Base-by-base conservation (phyloP, 305 asterid genomes). In the Plantago lanceolata region DNA sequence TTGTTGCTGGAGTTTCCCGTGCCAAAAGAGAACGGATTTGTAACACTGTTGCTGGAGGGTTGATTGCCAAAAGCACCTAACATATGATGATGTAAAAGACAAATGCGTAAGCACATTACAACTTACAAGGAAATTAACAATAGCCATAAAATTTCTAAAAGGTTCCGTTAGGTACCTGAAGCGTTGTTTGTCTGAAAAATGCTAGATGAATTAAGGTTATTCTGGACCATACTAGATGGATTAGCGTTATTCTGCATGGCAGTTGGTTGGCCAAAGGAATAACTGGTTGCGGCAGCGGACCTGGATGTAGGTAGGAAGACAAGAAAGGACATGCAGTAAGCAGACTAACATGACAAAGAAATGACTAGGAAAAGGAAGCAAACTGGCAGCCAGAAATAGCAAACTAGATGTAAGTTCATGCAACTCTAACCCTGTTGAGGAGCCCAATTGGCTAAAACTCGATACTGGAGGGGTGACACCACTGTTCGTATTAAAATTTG, bases 361-460 rank as follows among this genome's bases (percentile, higher is more conserved):
- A 59, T 21, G 19, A 73, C 63, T 65, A 19, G 15, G 7, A 19
- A 19, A 51, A 21, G 16, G 24, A 21, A 65, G 35, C 19, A 5
- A 40, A 31, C 19, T 7, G 50, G 19, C 28, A 62, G 33, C 49
- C 64, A 52, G 55, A 54, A 40, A 33, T 11, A 20, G 24, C 71
- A 65, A 64, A 75, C 53, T 11, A 69, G 49, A 65, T 8, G 49
- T n/a, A 29, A 61, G 65, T 57, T 70, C 62, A 68, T 26, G 56
- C 57, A 55, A 62, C 73, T 44, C 86, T 49, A 72, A 84, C 89
- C 95, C 81, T 73, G 84, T 67, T 56, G 89, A 63, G 54, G 90
- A 77, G 60, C 78, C 81, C 72, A 92, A 60, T 72, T 89, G 95
- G 70, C 84, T 70, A 75, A 93, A 89, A 73, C 82, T 83, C 18